Percentiles rank a stretch among this genome's conserved stretches.
phyloP scores from a whole-genome alignment of 1,284 basidiomycete species.

The Pholiota adiposa region DNA sequence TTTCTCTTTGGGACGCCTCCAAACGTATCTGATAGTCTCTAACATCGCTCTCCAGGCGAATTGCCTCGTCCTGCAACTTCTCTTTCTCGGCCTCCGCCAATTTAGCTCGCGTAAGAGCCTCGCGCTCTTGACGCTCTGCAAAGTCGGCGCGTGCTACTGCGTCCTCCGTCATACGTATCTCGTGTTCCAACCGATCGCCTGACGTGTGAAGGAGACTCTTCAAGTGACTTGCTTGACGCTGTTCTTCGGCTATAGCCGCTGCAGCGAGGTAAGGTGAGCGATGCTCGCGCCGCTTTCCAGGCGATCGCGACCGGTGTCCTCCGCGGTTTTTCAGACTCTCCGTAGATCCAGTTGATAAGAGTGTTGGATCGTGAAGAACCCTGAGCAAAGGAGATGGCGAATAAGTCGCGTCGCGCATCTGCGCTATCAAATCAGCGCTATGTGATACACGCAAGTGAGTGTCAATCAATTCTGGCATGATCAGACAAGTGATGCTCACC shows the following conservation, averaged over 20 bases:
- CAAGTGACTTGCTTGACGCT: constrained; percentile 59
- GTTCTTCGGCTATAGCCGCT: constrained; percentile 58
- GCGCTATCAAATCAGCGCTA: constrained; percentile 29
- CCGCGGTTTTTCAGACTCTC: constrained; percentile 20
- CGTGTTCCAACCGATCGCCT: constrained; percentile 59
- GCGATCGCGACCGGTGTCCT: constrained; percentile 28
- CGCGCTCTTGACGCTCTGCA: constrained; percentile 54
- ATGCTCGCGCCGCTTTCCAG: constrained; percentile 27
- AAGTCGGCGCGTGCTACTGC: constrained; percentile 54
- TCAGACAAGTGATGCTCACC: constrained; percentile 14
- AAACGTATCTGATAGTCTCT: constrained; percentile 48
- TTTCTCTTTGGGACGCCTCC: constrained; percentile 53
- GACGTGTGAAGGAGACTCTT: constrained; percentile 58
- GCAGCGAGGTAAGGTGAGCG: constrained; percentile 33
- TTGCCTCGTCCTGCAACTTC: constrained; percentile 47
- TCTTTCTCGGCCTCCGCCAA: constrained; percentile 52
- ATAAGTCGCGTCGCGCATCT: constrained; percentile 34
- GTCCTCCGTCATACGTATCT: constrained; percentile 56
- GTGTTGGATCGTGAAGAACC: constrained; percentile 34
- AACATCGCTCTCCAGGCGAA: constrained; percentile 52
- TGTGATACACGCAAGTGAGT: neutral
- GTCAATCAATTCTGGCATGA: neutral
- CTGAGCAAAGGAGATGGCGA: constrained; percentile 37
- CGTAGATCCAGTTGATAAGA: constrained; percentile 19
- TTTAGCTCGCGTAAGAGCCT: constrained; percentile 41